Evolutionary conservation across 2,329 filamentous ascomycete genomes (phyloP), one percentile per base, ranked within the genome.

Genomic region (Parastagonospora nodorum): DNA sequence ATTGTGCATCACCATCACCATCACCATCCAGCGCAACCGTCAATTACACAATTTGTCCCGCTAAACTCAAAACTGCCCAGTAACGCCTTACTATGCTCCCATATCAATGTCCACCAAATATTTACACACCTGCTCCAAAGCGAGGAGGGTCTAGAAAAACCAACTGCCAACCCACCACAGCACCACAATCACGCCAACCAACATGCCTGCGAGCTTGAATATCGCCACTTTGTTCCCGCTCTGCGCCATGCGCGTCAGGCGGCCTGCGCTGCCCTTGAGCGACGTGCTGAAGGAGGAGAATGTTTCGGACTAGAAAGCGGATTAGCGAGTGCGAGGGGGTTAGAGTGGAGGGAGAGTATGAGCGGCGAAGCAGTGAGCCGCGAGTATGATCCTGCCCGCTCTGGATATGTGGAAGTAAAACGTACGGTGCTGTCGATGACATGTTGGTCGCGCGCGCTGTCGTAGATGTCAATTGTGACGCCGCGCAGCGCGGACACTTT

Each of bases 391-490:
- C n/a, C n/a, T n/a, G n/a, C n/a, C n/a, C n/a, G n/a, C n/a, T n/a
- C n/a, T 29, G 31, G 27, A 28, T 6, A 30, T 43, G 42, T 12
- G 40, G 42, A 8, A 14, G 40, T 38, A 5, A 30, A 60, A 77
- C 85, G 51, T 82, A 95, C 90, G 33, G 90, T 93, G 68, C 85
- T 87, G 75, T 99, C 91, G n/a, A 99, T 89, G 57, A 96, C 84
- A 60, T 89, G 85, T 66, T 97, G 93, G 64, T 90, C 85, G 51
- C 91, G 86, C 42, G 94, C 94, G 73, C 94, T 92, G 77, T 97
- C 92, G 82, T 97, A 97, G 69, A 99, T 99, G 78, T 99, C 92
- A 60, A 97, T 86, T 36, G 94, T 99, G 43, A 99, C 91, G 74
- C 89, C 90, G 69, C 93, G 91, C 57, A 99, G 84, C 45, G 92